phyloP scores from a whole-genome alignment of 2,329 filamentous ascomycete species.

The Diaporthe capsici region DNA sequence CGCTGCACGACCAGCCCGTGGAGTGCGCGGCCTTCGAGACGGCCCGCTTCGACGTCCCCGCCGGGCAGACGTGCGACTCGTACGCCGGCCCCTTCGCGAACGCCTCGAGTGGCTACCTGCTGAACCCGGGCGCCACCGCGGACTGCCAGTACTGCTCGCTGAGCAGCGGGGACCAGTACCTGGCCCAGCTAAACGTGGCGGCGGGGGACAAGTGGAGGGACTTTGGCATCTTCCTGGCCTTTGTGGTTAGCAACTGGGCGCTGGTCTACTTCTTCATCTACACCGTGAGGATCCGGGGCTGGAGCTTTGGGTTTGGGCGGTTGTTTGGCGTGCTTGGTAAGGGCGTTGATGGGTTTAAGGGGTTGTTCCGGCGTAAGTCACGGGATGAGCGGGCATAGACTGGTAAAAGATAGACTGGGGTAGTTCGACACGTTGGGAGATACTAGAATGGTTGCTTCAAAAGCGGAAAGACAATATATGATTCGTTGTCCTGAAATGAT shows the following conservation, averaged over 20 bases:
- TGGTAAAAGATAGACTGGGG: neutral
- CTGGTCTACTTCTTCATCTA: conserved; percentile 50
- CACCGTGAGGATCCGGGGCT: conserved; percentile 48
- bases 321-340: conserved; percentile 43
- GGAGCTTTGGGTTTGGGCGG: conserved; percentile 47
- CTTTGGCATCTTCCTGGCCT: conserved; percentile 75
- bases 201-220: conserved; percentile 75
- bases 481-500: neutral
- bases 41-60: conserved; percentile 66
- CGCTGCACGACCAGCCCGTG: conserved; percentile 55
- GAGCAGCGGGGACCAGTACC: conserved; percentile 42
- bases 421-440: neutral
- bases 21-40: conserved; percentile 35
- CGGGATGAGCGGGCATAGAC: neutral
- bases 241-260: conserved; percentile 73
- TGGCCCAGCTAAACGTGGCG: conserved; percentile 59
- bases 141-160: conserved; percentile 77
- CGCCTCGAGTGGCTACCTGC: conserved; percentile 73
- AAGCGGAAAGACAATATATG: neutral
- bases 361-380: conserved; percentile 16
- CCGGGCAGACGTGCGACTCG: conserved; percentile 70
- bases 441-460: neutral
- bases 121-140: conserved; percentile 68
- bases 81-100: conserved; percentile 69
- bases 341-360: conserved; percentile 34